Percentiles rank a stretch among this genome's conserved stretches.
phyloP scores from a whole-genome alignment of 805 yeast genomes.

The Metschnikowia drakensbergensis region DNA sequence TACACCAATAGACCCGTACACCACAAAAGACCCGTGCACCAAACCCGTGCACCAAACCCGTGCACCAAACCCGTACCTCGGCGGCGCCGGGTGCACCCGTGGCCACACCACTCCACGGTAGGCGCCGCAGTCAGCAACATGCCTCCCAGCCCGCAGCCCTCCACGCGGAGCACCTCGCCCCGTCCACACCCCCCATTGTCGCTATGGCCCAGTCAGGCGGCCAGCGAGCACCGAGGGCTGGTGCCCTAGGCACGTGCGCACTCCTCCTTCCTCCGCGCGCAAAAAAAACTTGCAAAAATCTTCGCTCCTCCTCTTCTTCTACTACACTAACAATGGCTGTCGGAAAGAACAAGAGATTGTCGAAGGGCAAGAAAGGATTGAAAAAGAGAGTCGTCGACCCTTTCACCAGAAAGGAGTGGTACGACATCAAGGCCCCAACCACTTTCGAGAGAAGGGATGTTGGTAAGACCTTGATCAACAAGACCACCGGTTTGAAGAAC shows the following conservation, averaged over 20 bases:
- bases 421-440: conserved; percentile 97
- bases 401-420: conserved; percentile 99
- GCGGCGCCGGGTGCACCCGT: too few species aligned
- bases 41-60: too few species aligned
- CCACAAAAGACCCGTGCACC: too few species aligned
- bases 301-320: conserved; percentile 2
- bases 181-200: too few species aligned
- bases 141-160: neutral
- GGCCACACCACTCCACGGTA: too few species aligned
- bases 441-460: conserved; percentile 98
- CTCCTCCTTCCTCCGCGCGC: neutral
- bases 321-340: conserved; percentile 53
- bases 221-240: neutral
- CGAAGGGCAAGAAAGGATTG: conserved; percentile 91
- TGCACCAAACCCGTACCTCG: too few species aligned
- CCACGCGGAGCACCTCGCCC: too few species aligned
- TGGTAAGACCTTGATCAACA: conserved; percentile 98
- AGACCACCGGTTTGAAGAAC: conserved; percentile 95
- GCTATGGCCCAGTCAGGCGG: too few species aligned
- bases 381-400: conserved; percentile 99
- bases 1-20: too few species aligned
- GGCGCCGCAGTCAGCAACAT: neutral
- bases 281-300: conserved; percentile 1
- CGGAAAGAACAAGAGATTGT: conserved; percentile 87
- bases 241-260: conserved; percentile 4